These are phyloP conservation scores for Meira nashicola DNA, from an alignment of 1,284 basidiomycete genomes.

Conservation along the genomic window DNA sequence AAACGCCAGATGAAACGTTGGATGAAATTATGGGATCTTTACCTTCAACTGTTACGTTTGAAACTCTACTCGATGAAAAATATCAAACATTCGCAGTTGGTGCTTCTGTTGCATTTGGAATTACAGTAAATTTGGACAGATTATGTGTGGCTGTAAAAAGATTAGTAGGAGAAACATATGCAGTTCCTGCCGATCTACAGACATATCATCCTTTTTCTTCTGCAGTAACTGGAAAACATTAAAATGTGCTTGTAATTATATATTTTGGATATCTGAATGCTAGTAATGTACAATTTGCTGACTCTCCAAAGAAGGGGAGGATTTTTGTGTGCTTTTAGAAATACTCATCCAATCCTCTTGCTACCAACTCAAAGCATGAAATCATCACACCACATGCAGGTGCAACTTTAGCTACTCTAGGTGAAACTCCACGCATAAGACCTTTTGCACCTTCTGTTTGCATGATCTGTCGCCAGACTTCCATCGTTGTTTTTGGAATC, in stretches of 20 bases:
- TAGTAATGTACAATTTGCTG: background rate
- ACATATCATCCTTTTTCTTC: constrained; percentile 62
- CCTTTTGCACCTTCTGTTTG: constrained; percentile 72
- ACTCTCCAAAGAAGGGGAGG: background rate
- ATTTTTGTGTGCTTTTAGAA: background rate
- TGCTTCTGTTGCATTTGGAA: constrained; percentile 65
- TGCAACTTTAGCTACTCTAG: constrained; percentile 89
- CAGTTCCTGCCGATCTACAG: constrained; percentile 53
- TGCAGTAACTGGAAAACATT: background rate
- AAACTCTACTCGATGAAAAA: constrained; percentile 7
- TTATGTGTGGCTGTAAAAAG: constrained; percentile 73
- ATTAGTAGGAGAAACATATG: constrained; percentile 71
- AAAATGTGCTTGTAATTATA: background rate
- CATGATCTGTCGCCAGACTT: constrained; percentile 65
- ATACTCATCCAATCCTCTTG: constrained; percentile 24
- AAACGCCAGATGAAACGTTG: constrained; percentile 18
- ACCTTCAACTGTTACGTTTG: constrained; percentile 1
- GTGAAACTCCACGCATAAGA: constrained; percentile 77
- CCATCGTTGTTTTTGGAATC: background rate
- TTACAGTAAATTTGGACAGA: constrained; percentile 65
- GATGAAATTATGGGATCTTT: constrained; percentile 23
- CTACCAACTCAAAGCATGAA: constrained; percentile 77
- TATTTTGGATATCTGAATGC: background rate
- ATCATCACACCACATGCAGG: constrained; percentile 99
- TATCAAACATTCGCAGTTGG: constrained; percentile 54